phyloP scores from a whole-genome alignment of 2,329 filamentous ascomycete species.

The Curvularia verruculosa region DNA sequence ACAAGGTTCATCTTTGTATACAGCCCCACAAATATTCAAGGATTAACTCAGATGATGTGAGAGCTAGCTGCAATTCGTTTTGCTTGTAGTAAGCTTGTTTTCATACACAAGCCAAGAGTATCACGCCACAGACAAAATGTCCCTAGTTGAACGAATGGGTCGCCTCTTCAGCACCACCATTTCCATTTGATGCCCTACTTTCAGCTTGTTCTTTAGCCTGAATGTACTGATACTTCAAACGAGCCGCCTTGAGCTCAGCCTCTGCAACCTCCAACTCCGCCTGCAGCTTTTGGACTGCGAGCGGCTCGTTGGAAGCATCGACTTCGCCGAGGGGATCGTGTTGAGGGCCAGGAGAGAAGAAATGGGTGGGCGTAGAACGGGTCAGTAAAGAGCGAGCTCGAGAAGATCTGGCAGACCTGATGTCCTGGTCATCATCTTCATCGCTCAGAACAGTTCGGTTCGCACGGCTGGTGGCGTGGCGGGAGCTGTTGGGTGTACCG shows the following conservation, averaged over 20 bases:
- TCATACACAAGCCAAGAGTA: neutral
- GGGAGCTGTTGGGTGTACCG: conserved; percentile 10
- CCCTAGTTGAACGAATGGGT: conserved; percentile 7
- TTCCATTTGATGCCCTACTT: conserved; percentile 6
- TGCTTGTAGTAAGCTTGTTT: neutral
- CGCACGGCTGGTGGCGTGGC: neutral
- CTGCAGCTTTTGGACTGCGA: conserved; percentile 35
- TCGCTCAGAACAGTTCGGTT: conserved; percentile 18
- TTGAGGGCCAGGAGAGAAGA: conserved; percentile 16
- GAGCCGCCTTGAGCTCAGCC: conserved; percentile 38
- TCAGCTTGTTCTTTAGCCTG: conserved; percentile 29
- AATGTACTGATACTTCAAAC: conserved; percentile 30
- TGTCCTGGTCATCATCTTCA: conserved; percentile 14
- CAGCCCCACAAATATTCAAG: neutral
- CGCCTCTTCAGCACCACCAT: neutral
- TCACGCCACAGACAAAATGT: neutral
- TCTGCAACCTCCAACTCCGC: conserved; percentile 42
- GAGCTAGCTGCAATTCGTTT: neutral
- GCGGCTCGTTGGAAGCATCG: conserved; percentile 22
- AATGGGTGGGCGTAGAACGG: conserved; percentile 16
- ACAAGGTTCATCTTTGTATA: neutral
- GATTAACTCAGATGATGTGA: neutral
- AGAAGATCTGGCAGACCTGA: conserved; percentile 6
- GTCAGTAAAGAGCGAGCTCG: conserved; percentile 3
- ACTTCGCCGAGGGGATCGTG: conserved; percentile 9